Percentiles rank a stretch among this genome's conserved stretches.
These are phyloP conservation scores for Coemansia sp. DNA, from an alignment of 192 early-diverging fungal genomes.

Conservation along the genomic window DNA sequence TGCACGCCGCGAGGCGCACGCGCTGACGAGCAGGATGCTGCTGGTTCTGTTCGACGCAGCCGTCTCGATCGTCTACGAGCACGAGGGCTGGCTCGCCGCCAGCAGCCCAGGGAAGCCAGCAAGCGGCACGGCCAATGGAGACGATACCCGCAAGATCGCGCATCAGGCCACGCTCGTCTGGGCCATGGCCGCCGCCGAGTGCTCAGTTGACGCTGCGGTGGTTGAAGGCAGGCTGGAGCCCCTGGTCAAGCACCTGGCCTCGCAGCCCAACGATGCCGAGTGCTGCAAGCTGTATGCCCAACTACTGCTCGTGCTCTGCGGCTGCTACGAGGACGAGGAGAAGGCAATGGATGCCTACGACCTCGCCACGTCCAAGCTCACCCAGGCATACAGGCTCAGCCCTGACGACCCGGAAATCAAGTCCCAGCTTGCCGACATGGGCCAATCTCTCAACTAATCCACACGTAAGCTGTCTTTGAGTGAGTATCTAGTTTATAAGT, in stretches of 20 bases:
- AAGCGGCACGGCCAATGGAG: neutral
- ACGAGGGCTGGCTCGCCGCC: slow-evolving; percentile 16
- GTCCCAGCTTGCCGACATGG: slow-evolving; percentile 51
- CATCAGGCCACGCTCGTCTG: slow-evolving; percentile 55
- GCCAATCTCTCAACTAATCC: neutral
- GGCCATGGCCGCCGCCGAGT: slow-evolving; percentile 57
- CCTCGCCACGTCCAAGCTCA: slow-evolving; percentile 48
- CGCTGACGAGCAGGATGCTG: slow-evolving; percentile 23
- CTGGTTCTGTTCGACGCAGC: slow-evolving; percentile 11
- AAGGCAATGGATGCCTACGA: slow-evolving; percentile 55
- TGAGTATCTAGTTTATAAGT: neutral
- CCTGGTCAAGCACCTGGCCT: slow-evolving; percentile 36
- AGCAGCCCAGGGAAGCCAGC: neutral
- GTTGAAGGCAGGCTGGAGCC: slow-evolving; percentile 36
- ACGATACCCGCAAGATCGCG: slow-evolving; percentile 4
- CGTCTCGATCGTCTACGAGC: slow-evolving; percentile 8
- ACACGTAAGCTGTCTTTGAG: no score
- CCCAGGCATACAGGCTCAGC: slow-evolving; percentile 43
- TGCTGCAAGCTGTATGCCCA: slow-evolving; percentile 40
- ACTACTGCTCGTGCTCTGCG: slow-evolving; percentile 41
- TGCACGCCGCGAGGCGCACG: slow-evolving; percentile 10
- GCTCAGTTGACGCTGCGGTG: slow-evolving; percentile 39
- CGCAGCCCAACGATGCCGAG: slow-evolving; percentile 3
- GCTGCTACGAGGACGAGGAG: slow-evolving; percentile 56
- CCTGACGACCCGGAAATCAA: slow-evolving; percentile 48